Percentiles rank a stretch among this genome's conserved stretches.
Conservation (phyloP, 2,329 filamentous ascomycete genomes). For the Sclerotinia sclerotiorum region DNA sequence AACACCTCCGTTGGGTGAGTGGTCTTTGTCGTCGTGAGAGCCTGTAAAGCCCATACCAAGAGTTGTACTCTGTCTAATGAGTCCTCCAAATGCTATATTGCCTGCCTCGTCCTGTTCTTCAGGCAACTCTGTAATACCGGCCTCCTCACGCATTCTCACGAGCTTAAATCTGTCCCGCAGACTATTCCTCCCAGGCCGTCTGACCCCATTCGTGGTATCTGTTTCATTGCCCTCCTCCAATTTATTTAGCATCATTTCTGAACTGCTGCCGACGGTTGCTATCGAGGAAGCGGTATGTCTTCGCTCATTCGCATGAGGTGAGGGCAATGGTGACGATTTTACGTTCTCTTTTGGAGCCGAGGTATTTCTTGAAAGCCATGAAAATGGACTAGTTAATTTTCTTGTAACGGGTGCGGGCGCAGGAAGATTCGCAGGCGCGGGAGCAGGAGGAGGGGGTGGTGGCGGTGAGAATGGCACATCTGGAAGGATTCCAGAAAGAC, state of each 20-base stretch:
- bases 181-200: constrained; percentile 57
- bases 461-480: constrained; percentile 70
- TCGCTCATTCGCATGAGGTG: constrained; percentile 46
- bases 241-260: constrained; percentile 74
- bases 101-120: constrained; percentile 45
- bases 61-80: constrained; percentile 45
- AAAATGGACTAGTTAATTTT: constrained; percentile 85
- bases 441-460: constrained; percentile 39
- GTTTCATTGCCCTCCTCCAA: constrained; percentile 76
- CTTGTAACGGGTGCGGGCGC: constrained; percentile 46
- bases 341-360: constrained; percentile 54
- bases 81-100: constrained; percentile 46
- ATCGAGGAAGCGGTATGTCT: constrained; percentile 80
- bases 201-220: constrained; percentile 50
- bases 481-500: constrained; percentile 70
- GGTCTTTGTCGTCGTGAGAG: constrained; percentile 38
- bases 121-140: constrained; percentile 54
- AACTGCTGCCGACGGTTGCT: constrained; percentile 75
- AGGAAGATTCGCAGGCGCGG: constrained; percentile 28
- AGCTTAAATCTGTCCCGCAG: constrained; percentile 78
- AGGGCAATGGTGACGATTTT: constrained; percentile 52
- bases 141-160: constrained; percentile 72
- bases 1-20: constrained; percentile 46
- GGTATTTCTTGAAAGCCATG: constrained; percentile 74
- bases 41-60: constrained; percentile 44